Evolutionary conservation across 768 basidiomycete genomes (phyloP).

Genomic region (Tylopilus felleus): DNA sequence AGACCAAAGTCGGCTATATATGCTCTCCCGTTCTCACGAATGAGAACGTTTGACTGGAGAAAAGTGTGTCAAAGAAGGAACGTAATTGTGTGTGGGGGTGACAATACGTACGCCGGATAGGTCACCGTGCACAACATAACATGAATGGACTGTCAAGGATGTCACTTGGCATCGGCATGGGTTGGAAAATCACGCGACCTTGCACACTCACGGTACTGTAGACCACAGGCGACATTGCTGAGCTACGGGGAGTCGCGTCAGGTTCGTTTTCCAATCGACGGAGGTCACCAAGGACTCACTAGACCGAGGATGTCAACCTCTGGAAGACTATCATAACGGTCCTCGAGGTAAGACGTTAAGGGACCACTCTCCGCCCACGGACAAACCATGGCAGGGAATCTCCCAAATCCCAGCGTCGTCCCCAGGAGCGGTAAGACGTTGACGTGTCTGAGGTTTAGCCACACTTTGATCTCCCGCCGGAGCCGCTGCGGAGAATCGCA

Average conservation of each 20-base stretch:
- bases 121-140: constrained; percentile 18
- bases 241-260: constrained; percentile 5
- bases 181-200: not conserved
- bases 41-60: constrained; percentile 41
- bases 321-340: constrained; percentile 5
- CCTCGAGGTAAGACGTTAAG: constrained; percentile 21
- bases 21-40: constrained; percentile 33
- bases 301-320: not conserved
- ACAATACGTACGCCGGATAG: constrained; percentile 14
- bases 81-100: not conserved
- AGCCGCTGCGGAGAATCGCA: not conserved
- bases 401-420: constrained; percentile 22
- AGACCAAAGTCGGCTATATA: constrained; percentile 47
- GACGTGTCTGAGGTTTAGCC: constrained; percentile 21
- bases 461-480: constrained; percentile 12
- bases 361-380: constrained; percentile 26
- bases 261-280: not conserved
- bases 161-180: not conserved
- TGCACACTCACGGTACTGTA: constrained; percentile 17
- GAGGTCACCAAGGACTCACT: not conserved
- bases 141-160: constrained; percentile 12
- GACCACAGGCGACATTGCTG: constrained; percentile 7
- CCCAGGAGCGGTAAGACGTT: constrained; percentile 26
- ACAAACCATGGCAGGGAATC: constrained; percentile 27
- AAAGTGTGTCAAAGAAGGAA: not conserved